A percentile compares a stretch with the other conserved stretches of the same genome.
Conservation (phyloP, 2,329 filamentous ascomycete genomes). For the Blastomyces percursus region DNA sequence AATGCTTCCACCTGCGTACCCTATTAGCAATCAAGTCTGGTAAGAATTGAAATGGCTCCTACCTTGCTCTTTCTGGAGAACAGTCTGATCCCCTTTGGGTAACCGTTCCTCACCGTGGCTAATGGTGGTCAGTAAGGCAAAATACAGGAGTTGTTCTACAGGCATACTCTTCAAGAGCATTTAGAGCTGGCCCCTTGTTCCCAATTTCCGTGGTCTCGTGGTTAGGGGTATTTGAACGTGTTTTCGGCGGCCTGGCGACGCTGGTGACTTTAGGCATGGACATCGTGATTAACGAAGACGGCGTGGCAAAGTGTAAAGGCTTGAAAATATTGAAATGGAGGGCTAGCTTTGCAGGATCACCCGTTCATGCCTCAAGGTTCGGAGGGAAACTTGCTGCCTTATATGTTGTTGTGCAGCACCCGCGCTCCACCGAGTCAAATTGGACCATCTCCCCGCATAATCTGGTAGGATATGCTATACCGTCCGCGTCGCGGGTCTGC, state of each 20-base stretch:
- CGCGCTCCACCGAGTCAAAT: neutral
- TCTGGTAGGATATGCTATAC: neutral
- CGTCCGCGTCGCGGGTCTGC: neutral
- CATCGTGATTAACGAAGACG: neutral
- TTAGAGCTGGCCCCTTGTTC: too few species aligned
- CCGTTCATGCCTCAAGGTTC: neutral
- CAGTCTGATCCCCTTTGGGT: too few species aligned
- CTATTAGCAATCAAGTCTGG: too few species aligned
- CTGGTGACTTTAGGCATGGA: neutral
- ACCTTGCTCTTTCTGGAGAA: too few species aligned
- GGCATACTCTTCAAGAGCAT: too few species aligned
- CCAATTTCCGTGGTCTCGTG: too few species aligned
- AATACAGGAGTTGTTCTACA: too few species aligned
- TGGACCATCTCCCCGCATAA: neutral
- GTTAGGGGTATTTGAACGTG: neutral
- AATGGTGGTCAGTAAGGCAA: too few species aligned
- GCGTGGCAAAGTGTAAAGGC: neutral
- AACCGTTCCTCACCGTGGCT: too few species aligned
- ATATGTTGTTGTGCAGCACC: neutral
- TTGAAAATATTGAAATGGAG: neutral
- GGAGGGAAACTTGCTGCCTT: neutral
- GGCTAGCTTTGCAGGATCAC: neutral
- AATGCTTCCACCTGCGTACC: too few species aligned
- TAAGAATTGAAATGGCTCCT: too few species aligned
- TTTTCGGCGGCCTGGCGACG: neutral